Evolutionary conservation across 2,329 filamentous ascomycete genomes (phyloP), one percentile per base, ranked within the genome.

Genomic region (Colletotrichum tabaci): DNA sequence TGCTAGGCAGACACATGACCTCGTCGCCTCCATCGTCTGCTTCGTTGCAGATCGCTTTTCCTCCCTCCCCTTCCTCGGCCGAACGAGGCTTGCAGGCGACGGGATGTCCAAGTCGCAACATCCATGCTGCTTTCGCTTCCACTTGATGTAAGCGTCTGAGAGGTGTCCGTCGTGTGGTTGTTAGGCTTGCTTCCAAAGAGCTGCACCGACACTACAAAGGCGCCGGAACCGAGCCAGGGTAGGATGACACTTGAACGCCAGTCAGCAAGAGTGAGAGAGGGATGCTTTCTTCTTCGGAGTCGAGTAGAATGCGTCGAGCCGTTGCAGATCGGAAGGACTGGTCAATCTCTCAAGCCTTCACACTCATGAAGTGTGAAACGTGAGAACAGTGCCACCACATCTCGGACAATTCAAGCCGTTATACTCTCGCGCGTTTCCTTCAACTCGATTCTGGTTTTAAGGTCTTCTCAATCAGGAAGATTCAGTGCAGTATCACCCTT

Each of bases 31-130:
- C 15, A 49, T 7, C 52, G 35, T 58, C 62, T 30, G 50, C 23
- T 67, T 15, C 44, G 16, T 62, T 57, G 68, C 62, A 62, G 67
- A 71, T 71, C 63, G 30, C 9, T 35, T 35, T 18, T 38, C 21
- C 47, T 56, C 40, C 50, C 53, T 61, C 67, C 67, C 35, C 67
- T 71, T 50, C 46, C 35, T 58, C 38, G 30, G 42, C 67, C 56
- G 50, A 56, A 16, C 57, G 46, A 67, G 56, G n/a, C 44, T 44
- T 62, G 64, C 64, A 68, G 65, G 58, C 18, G 57, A 47, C 58
- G 46, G 30, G 47, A 47, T 38, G 26, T 57, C 52, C 40, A 50
- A 15, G 23, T 44, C 57, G 47, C 30, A 53, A 58, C 63, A 58
- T 60, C 47, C 52, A 68, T 68, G 47, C 16, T 2, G 47, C 2